Percentiles rank a stretch among this genome's conserved stretches.
These are phyloP conservation scores for Agaricus blazei DNA, from an alignment of 768 basidiomycete species.

Conservation along the genomic window DNA sequence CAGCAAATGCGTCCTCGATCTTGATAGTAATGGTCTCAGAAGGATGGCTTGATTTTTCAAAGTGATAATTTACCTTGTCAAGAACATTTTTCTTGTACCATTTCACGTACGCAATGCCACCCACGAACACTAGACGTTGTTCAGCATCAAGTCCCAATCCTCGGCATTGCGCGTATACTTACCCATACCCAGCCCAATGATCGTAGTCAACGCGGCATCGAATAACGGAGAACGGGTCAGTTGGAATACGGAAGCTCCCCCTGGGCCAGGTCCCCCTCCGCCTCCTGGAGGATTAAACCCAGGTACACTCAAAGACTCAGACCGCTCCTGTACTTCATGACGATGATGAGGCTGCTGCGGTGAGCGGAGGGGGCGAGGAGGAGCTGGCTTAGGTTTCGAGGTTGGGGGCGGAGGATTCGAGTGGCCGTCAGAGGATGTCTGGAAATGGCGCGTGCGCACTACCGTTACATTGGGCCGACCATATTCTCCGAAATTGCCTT, in stretches of 20 bases:
- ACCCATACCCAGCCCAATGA: conserved; percentile 59
- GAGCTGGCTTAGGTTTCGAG: conserved; percentile 7
- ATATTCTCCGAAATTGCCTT: not conserved
- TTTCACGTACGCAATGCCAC: conserved; percentile 65
- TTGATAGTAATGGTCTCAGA: conserved; percentile 18
- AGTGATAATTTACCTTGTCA: conserved; percentile 50
- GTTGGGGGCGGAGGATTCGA: not conserved
- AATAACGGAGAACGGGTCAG: conserved; percentile 36
- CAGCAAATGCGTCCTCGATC: conserved; percentile 75
- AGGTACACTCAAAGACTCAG: conserved; percentile 30
- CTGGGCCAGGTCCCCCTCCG: conserved; percentile 23
- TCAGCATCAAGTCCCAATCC: not conserved
- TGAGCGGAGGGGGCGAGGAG: not conserved
- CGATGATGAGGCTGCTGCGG: conserved; percentile 18
- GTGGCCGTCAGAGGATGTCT: conserved; percentile 1
- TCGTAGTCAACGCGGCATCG: conserved; percentile 55
- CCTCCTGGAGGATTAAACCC: conserved; percentile 42
- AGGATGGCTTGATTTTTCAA: not conserved
- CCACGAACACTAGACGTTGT: conserved; percentile 51
- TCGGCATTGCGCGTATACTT: conserved; percentile 15
- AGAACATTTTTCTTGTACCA: conserved; percentile 89
- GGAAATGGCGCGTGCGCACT: not conserved
- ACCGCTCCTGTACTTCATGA: conserved; percentile 41
- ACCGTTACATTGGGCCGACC: not conserved
- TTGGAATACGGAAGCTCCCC: conserved; percentile 27